Evolutionary conservation across 108 stramenopile species (phyloP).

Genomic region (Cyclostephanos tholiformis): DNA sequence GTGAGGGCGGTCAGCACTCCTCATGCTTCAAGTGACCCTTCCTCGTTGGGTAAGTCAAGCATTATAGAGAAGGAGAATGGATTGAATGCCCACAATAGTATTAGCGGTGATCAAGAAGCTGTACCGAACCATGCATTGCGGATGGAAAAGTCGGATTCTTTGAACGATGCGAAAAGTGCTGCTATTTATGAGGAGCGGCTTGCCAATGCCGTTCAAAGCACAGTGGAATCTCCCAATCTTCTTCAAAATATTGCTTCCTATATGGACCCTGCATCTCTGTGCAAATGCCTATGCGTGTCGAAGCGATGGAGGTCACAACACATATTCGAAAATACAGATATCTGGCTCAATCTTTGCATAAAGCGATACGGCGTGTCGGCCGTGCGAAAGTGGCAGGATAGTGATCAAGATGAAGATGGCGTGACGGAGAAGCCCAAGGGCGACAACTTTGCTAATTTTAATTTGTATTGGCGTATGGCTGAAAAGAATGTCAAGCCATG

Average conservation of each 20-base stretch:
- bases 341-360: constrained; percentile 66
- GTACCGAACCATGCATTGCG: constrained; percentile 12
- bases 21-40: neutral
- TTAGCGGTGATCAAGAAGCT: neutral
- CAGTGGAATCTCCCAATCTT: constrained; percentile 20
- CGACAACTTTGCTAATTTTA: constrained; percentile 14
- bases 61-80: neutral
- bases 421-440: constrained; percentile 4
- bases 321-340: constrained; percentile 51
- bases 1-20: neutral
- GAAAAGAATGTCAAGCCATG: constrained; percentile 66
- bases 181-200: neutral
- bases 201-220: constrained; percentile 13
- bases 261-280: constrained; percentile 66
- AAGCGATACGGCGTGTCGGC: constrained; percentile 68
- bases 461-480: constrained; percentile 69
- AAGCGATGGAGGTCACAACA: constrained; percentile 50
- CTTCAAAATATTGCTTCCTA: constrained; percentile 45
- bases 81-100: neutral
- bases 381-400: constrained; percentile 74
- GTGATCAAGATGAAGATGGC: constrained; percentile 59
- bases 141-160: constrained; percentile 28
- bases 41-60: neutral
- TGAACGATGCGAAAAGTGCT: neutral
- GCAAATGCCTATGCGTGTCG: constrained; percentile 51